phyloP scores from a whole-genome alignment of 495 filamentous ascomycete genomes.

The Hypomontagnella monticulosa region DNA sequence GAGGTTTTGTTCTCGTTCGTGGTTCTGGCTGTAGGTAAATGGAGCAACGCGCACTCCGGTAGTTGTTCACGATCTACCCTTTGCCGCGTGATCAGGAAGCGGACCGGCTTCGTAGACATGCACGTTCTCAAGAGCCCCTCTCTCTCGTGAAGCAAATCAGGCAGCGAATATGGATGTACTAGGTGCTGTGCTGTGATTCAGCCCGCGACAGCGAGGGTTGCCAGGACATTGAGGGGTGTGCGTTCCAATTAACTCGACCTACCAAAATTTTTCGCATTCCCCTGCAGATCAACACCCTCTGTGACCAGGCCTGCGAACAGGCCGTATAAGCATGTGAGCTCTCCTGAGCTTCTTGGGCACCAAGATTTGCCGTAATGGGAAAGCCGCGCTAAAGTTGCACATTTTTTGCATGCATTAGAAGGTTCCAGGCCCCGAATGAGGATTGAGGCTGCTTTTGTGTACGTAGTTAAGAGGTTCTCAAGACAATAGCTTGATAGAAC shows the following conservation, averaged over 20 bases:
- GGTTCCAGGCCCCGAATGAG: constrained; percentile 31
- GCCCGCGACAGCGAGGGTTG: neutral
- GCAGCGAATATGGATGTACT: constrained; percentile 13
- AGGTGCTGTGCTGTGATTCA: constrained; percentile 7
- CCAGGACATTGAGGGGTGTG: constrained; percentile 14
- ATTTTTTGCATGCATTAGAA: constrained; percentile 22
- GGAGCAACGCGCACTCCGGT: constrained; percentile 10
- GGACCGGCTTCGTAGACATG: neutral
- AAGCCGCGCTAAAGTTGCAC: constrained; percentile 30
- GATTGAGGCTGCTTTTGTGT: neutral
- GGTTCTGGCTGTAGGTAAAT: constrained; percentile 14
- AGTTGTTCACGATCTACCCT: constrained; percentile 28
- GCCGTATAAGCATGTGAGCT: constrained; percentile 27
- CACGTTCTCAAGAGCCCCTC: constrained; percentile 7
- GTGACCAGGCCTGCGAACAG: constrained; percentile 18
- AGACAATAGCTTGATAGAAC: constrained; percentile 13
- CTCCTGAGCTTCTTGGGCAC: constrained; percentile 23
- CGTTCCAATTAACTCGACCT: constrained; percentile 19
- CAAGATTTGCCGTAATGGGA: constrained; percentile 29
- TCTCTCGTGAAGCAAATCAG: constrained; percentile 10
- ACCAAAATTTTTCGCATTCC: constrained; percentile 20
- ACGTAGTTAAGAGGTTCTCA: constrained; percentile 5
- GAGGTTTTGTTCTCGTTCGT: constrained; percentile 17
- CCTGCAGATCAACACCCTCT: constrained; percentile 23
- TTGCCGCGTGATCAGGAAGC: constrained; percentile 35